phyloP scores from a whole-genome alignment of 371 early-diverging fungal genomes.

The Mucor mucedo region DNA sequence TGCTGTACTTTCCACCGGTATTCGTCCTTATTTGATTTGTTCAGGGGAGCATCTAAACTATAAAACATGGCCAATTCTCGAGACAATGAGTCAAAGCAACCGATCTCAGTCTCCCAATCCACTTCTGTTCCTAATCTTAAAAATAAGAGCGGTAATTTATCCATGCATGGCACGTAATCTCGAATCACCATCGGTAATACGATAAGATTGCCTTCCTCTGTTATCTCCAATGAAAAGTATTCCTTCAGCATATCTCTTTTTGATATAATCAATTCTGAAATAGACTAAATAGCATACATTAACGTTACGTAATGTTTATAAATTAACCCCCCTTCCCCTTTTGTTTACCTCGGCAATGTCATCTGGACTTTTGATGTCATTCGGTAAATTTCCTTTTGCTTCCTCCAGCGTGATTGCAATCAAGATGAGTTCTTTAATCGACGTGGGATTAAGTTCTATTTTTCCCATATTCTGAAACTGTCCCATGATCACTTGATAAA shows the following conservation, averaged over 20 bases:
- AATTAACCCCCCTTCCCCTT: background rate
- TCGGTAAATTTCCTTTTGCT: conserved; percentile 44
- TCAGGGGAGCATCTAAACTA: conserved; percentile 69
- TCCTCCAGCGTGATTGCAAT: conserved; percentile 51
- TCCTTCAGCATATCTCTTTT: conserved; percentile 82
- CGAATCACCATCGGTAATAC: conserved; percentile 80
- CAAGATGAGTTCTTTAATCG: conserved; percentile 74
- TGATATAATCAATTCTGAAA: conserved; percentile 59
- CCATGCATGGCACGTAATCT: conserved; percentile 79
- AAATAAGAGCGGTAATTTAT: conserved; percentile 85
- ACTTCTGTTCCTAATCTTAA: conserved; percentile 81
- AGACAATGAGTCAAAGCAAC: conserved; percentile 76
- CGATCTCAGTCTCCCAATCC: conserved; percentile 82
- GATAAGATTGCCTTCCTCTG: conserved; percentile 63
- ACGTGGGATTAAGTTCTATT: conserved; percentile 66
- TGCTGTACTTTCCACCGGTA: conserved; percentile 74
- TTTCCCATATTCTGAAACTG: conserved; percentile 89
- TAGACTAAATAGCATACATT: conserved; percentile 40
- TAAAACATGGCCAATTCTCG: conserved; percentile 83
- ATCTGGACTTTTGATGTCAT: conserved; percentile 53
- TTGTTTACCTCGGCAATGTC: conserved; percentile 61
- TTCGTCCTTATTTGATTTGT: conserved; percentile 28
- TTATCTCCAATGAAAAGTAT: conserved; percentile 81
- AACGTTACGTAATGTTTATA: background rate
- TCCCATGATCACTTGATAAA: conserved; percentile 82